These are phyloP conservation scores for Macrolepiota fuliginosa DNA, from an alignment of 768 basidiomycete species.

Conservation along the genomic window DNA sequence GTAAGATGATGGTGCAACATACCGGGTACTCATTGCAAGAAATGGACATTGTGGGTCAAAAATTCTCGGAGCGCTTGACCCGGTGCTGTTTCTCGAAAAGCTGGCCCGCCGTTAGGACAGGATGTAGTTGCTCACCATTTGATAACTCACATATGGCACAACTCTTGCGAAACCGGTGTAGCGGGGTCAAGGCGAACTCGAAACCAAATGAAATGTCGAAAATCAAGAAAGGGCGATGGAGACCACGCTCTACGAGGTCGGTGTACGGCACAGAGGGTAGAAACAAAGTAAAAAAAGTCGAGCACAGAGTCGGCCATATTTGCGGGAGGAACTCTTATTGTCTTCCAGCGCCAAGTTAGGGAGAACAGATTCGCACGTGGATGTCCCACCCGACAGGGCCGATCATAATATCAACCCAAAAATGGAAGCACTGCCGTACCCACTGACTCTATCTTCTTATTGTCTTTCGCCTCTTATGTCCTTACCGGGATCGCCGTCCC, in stretches of 20 bases:
- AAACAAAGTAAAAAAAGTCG: background rate
- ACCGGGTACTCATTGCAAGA: constrained; percentile 1
- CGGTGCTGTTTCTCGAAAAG: background rate
- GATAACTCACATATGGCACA: background rate
- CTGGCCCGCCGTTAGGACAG: background rate
- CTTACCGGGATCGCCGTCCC: background rate
- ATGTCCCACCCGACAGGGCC: background rate
- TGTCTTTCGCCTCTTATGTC: constrained; percentile 5
- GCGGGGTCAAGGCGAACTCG: background rate
- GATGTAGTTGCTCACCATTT: background rate
- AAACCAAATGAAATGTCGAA: background rate
- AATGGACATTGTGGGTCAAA: background rate
- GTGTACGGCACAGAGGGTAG: background rate
- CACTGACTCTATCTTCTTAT: constrained; percentile 6
- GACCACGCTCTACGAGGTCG: background rate
- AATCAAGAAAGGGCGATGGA: background rate
- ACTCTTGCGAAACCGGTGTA: background rate
- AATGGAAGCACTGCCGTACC: constrained; percentile 6
- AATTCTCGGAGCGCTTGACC: background rate
- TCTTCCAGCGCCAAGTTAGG: background rate
- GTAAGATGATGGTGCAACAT: background rate
- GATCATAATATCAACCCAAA: background rate
- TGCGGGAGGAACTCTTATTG: constrained; percentile 9
- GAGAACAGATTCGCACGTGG: constrained; percentile 1
- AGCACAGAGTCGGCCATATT: constrained; percentile 8